Base-by-base conservation (phyloP, 2,329 filamentous ascomycete species). In the Fusarium denticulatum region DNA sequence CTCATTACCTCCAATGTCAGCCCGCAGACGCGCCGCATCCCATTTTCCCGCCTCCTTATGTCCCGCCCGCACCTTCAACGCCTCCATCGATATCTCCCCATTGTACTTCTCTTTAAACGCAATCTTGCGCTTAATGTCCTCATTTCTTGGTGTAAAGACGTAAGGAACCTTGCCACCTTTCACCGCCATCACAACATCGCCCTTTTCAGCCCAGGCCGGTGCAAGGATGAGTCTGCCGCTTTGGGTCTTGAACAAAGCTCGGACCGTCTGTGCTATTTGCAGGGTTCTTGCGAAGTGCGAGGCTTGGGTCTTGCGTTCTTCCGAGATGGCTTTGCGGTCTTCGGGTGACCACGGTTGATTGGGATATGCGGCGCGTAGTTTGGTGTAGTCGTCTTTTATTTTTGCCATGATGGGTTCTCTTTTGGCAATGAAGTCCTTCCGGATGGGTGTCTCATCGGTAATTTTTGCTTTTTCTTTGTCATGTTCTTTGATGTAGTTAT, bases 101-200 rank as follows among this genome's bases (percentile, higher is more conserved):
- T 52, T 14, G 0, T 34, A 61, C 6, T 56, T 61, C 15, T 56
- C 47, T n/a, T 37, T 30, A 20, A 42, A 36, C 18, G 30, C 28
- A 42, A 43, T 36, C 12, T 18, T 61, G 6, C 59, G 47, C 12
- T 39, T 26, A 7, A 61, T 22, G 49, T 61, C 30, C 24, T 61
- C 59, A 20, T 36, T 30, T 15, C 15, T 10, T 26, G 49, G 47
- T 6, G 59, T 30, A 14, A 61, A 56, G 18, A 56, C 30, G 32
- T 61, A 56, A 18, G 47, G 18, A 30, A 56, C 37, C 28, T 30
- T 61, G n/a, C 59, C 59, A 8, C 59, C 59, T 43, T 43, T 61
- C n/a, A 61, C 59, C n/a, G 20, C 37, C 30, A 43, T 61, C 37
- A 56, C 47, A 15, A 30, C 59, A 34, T 61, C 37, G 13, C 47